phyloP scores from a whole-genome alignment of 1,284 basidiomycete genomes.

The Ganoderma leucocontextum region DNA sequence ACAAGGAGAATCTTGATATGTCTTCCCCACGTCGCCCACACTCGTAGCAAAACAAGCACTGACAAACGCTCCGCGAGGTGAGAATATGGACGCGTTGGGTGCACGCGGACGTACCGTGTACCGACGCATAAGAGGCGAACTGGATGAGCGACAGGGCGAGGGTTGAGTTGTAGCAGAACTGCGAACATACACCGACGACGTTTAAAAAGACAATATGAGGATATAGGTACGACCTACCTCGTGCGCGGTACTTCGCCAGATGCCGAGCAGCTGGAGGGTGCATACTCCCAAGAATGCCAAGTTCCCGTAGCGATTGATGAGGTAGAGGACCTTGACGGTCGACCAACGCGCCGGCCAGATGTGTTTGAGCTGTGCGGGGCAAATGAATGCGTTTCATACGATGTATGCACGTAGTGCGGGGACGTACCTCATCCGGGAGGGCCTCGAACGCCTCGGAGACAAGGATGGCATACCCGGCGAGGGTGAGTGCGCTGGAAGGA shows the following conservation, averaged over 20 bases:
- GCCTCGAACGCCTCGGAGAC: conserved; percentile 25
- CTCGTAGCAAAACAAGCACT: conserved; percentile 33
- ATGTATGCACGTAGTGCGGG: background rate
- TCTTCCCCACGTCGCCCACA: conserved; percentile 32
- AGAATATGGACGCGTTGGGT: too few species aligned
- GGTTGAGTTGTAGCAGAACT: conserved; percentile 29
- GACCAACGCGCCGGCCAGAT: conserved; percentile 35
- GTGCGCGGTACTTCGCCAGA: conserved; percentile 21
- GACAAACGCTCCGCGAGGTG: background rate
- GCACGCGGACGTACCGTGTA: conserved; percentile 23
- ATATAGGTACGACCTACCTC: conserved; percentile 7
- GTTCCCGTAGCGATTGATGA: conserved; percentile 32
- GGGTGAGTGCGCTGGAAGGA: conserved; percentile 17
- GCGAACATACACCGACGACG: background rate
- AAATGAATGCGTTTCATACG: background rate
- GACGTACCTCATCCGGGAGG: conserved; percentile 28
- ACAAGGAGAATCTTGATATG: conserved; percentile 21
- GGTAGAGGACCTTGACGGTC: conserved; percentile 30
- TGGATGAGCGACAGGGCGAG: conserved; percentile 25
- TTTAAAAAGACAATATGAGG: background rate
- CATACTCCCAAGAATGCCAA: conserved; percentile 19
- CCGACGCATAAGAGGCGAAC: conserved; percentile 27
- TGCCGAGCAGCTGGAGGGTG: conserved; percentile 22
- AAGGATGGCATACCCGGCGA: conserved; percentile 27
- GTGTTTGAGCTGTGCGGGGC: conserved; percentile 18